Evolutionary conservation across 148 eudicot species (phyloP).

Genomic region (Drosera capensis): DNA sequence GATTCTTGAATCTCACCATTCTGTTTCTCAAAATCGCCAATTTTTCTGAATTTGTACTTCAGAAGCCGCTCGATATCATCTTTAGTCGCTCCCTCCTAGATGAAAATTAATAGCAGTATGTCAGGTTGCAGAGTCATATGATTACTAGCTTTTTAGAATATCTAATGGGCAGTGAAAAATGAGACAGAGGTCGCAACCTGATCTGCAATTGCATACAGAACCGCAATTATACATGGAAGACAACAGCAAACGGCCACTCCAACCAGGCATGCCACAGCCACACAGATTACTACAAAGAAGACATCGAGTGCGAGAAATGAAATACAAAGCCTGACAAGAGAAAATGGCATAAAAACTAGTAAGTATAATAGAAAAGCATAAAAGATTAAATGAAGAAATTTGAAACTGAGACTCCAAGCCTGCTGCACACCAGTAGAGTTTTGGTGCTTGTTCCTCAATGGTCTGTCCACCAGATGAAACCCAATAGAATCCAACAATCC

Average conservation of each 20-base stretch:
- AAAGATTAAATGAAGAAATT: too few species aligned
- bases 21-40: constrained; percentile 58
- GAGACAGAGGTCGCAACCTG: constrained; percentile 34
- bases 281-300: constrained; percentile 91
- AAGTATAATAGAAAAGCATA: too few species aligned
- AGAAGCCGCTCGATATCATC: constrained; percentile 77
- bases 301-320: constrained; percentile 94
- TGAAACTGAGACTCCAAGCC: too few species aligned
- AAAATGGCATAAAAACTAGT: too few species aligned
- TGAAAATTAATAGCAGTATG: not conserved
- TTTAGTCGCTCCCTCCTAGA: constrained; percentile 81
- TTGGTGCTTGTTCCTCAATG: constrained; percentile 52
- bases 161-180: not conserved
- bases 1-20: constrained; percentile 78
- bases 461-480: constrained; percentile 53
- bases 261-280: constrained; percentile 83
- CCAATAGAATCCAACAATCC: constrained; percentile 96
- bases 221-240: constrained; percentile 93
- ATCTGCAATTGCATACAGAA: constrained; percentile 90
- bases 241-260: constrained; percentile 99
- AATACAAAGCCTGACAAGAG: constrained; percentile 71
- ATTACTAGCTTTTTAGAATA: not conserved
- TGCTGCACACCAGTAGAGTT: constrained; percentile 89
- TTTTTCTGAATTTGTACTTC: constrained; percentile 50
- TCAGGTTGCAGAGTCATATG: not conserved